Evolutionary conservation across 2,329 filamentous ascomycete genomes (phyloP).

Genomic region (Scedosporium dehoogii): DNA sequence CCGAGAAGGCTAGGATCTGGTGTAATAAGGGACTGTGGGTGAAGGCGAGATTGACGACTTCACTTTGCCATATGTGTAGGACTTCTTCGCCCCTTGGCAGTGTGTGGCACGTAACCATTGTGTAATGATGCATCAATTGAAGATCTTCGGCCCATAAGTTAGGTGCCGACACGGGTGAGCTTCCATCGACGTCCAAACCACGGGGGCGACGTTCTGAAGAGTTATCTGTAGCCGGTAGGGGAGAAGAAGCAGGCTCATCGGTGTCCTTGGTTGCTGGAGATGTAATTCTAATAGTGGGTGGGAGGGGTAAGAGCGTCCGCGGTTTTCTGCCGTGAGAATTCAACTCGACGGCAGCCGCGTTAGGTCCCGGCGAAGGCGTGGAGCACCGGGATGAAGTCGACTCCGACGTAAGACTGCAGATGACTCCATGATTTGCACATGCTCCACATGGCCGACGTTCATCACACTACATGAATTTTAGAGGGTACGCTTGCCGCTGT

Average conservation of each 20-base stretch:
- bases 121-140: slow-evolving; percentile 26
- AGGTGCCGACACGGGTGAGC: slow-evolving; percentile 11
- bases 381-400: slow-evolving; percentile 5
- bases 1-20: slow-evolving; percentile 20
- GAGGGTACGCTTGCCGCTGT: background rate
- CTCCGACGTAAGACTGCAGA: slow-evolving; percentile 19
- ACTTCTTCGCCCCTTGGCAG: slow-evolving; percentile 19
- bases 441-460: slow-evolving; percentile 26
- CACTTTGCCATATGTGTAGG: slow-evolving; percentile 19
- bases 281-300: background rate
- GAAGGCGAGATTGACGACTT: slow-evolving; percentile 17
- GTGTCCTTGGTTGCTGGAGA: background rate
- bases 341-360: slow-evolving; percentile 13
- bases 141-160: slow-evolving; percentile 23
- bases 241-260: background rate
- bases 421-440: slow-evolving; percentile 23
- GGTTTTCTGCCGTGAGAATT: background rate
- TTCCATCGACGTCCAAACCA: background rate
- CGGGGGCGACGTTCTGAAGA: background rate
- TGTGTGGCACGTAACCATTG: slow-evolving; percentile 18
- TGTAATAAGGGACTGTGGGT: slow-evolving; percentile 20
- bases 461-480: slow-evolving; percentile 20
- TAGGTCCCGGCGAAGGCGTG: slow-evolving; percentile 11
- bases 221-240: background rate
- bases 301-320: background rate